Percentiles rank a stretch among this genome's conserved stretches.
Evolutionary conservation across 2,329 filamentous ascomycete genomes (phyloP).

Genomic region (Colletotrichum sp.): DNA sequence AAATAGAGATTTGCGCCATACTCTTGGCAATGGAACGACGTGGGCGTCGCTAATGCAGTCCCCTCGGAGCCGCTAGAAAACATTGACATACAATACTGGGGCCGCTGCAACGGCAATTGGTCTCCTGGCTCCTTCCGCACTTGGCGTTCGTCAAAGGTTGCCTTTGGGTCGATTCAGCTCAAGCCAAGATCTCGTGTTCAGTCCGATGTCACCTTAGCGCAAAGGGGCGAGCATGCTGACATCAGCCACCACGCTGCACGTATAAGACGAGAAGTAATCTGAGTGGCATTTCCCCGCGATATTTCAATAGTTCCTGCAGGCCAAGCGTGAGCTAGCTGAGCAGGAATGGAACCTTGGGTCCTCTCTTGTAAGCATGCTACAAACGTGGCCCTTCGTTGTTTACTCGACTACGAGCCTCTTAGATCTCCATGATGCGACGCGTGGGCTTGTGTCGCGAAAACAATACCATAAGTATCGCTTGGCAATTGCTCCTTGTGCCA

Average conservation of each 20-base stretch:
- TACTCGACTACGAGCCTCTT: not conserved
- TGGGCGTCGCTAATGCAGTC: slow-evolving; percentile 3
- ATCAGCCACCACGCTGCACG: not conserved
- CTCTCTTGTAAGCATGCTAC: not conserved
- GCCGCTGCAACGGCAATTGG: slow-evolving; percentile 1
- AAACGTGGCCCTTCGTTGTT: not conserved
- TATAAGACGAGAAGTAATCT: not conserved
- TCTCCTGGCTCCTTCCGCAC: not conserved
- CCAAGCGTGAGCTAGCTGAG: not conserved
- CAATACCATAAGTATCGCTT: not conserved
- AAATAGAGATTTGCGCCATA: not conserved
- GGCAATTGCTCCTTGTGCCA: not conserved
- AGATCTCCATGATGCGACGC: not conserved
- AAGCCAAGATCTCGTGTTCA: not conserved
- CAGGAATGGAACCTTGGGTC: not conserved
- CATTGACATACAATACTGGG: not conserved
- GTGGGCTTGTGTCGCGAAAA: not conserved
- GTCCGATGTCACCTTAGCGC: not conserved
- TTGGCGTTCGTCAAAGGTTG: slow-evolving; percentile 1
- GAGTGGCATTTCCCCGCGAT: not conserved
- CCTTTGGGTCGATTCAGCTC: not conserved
- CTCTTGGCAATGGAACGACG: not conserved
- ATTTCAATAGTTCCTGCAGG: not conserved
- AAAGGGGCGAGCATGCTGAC: not conserved
- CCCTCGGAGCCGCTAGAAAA: slow-evolving; percentile 8